phyloP scores from a whole-genome alignment of 768 basidiomycete genomes.

The Leccinum rimulosum region DNA sequence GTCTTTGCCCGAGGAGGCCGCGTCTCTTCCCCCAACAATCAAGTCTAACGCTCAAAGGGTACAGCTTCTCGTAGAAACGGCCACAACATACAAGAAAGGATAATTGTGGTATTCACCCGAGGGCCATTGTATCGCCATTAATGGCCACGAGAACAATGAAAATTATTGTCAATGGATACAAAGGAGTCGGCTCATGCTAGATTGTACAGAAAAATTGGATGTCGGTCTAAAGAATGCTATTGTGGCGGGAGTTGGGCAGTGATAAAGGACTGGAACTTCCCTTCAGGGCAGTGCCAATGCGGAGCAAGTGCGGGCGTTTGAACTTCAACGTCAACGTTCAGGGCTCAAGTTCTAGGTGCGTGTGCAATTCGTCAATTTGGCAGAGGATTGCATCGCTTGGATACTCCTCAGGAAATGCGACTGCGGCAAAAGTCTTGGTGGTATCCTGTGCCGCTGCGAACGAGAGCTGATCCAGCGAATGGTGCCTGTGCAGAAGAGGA shows the following conservation, averaged over 20 bases:
- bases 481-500: conserved; percentile 20
- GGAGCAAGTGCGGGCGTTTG: conserved; percentile 3
- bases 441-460: conserved; percentile 1
- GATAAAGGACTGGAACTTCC: background rate
- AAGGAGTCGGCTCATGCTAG: conserved; percentile 5
- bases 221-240: background rate
- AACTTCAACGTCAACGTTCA: conserved; percentile 5
- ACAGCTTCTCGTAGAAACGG: conserved; percentile 5
- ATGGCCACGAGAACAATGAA: background rate
- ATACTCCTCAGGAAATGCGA: background rate
- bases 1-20: conserved; percentile 5
- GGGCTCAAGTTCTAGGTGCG: conserved; percentile 15
- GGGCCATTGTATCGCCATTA: conserved; percentile 1
- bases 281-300: background rate
- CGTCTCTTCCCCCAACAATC: background rate
- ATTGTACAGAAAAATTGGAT: conserved; percentile 1
- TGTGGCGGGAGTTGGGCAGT: background rate
- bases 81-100: conserved; percentile 10
- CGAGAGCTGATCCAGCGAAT: conserved; percentile 21
- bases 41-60: conserved; percentile 4
- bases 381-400: conserved; percentile 1
- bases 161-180: conserved; percentile 10
- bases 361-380: conserved; percentile 25
- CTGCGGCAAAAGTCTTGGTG: background rate
- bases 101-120: conserved; percentile 12